phyloP scores from a whole-genome alignment of 106 monocot genomes.

The Xerophyta viscosa region DNA sequence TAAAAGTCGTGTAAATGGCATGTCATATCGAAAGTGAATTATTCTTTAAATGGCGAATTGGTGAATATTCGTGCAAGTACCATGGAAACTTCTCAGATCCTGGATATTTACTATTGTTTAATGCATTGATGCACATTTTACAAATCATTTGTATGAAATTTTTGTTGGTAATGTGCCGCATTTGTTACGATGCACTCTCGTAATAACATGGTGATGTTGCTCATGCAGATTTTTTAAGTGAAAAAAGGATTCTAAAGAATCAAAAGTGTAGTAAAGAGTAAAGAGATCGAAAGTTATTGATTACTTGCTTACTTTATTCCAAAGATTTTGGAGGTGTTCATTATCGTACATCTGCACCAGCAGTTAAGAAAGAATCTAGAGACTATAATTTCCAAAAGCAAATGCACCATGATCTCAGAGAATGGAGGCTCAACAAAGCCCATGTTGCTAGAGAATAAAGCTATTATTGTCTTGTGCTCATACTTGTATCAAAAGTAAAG shows the following conservation, averaged over 20 bases:
- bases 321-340: slow-evolving; percentile 34
- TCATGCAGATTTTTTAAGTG: slow-evolving; percentile 47
- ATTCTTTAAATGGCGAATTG: too few species aligned
- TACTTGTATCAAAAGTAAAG: slow-evolving; percentile 21
- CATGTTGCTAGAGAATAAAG: slow-evolving; percentile 24
- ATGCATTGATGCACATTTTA: neutral
- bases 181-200: slow-evolving; percentile 12
- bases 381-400: slow-evolving; percentile 38
- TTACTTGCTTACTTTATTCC: slow-evolving; percentile 19
- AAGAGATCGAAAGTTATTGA: slow-evolving; percentile 29
- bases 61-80: too few species aligned
- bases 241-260: slow-evolving; percentile 38
- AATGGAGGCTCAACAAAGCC: slow-evolving; percentile 32
- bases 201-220: slow-evolving; percentile 30
- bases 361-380: slow-evolving; percentile 65
- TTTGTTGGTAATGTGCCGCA: slow-evolving; percentile 3
- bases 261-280: slow-evolving; percentile 30
- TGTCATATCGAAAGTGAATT: too few species aligned
- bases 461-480: slow-evolving; percentile 12
- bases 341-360: slow-evolving; percentile 18
- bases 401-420: slow-evolving; percentile 42
- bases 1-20: too few species aligned
- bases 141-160: neutral
- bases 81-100: too few species aligned
- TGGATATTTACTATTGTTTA: neutral